Evolutionary conservation across 2,329 filamentous ascomycete species (phyloP).

Genomic region (Chrysoporthe deuterocubensis): DNA sequence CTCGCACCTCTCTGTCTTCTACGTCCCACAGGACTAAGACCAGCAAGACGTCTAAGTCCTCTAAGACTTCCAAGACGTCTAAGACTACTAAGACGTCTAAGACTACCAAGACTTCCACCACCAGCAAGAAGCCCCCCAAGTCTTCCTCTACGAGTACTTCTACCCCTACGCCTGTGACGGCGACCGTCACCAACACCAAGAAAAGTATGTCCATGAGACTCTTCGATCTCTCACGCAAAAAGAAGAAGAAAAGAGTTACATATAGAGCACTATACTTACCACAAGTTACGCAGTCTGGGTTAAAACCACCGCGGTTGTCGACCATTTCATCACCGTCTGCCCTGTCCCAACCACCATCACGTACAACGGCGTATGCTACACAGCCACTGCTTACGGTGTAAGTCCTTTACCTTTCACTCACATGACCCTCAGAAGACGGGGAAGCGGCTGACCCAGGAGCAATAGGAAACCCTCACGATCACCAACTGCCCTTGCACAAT

Average conservation of each 20-base stretch:
- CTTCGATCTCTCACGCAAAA: background rate
- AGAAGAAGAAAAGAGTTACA: no score
- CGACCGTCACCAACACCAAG: background rate
- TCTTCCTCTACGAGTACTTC: no score
- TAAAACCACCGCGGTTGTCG: background rate
- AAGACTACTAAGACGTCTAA: no score
- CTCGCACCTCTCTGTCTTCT: conserved; percentile 46
- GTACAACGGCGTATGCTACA: conserved; percentile 6
- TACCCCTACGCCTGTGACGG: background rate
- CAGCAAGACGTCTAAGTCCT: no score
- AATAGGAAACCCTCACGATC: conserved; percentile 4
- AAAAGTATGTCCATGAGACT: background rate
- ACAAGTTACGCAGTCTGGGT: background rate
- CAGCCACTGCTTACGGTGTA: conserved; percentile 3
- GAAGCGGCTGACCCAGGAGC: background rate
- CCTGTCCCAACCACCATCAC: background rate
- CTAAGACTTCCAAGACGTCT: no score
- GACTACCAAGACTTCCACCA: no score
- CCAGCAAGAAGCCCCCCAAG: no score
- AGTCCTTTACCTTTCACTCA: background rate
- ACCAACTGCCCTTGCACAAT: conserved; percentile 7
- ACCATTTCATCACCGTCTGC: conserved; percentile 18
- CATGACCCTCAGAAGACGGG: background rate
- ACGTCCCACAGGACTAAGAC: conserved; percentile 37
- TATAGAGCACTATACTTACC: background rate